Evolutionary conservation across 2,329 filamentous ascomycete species (phyloP), one percentile per base, ranked within the genome.

Genomic region (Coniochaeta sp.): DNA sequence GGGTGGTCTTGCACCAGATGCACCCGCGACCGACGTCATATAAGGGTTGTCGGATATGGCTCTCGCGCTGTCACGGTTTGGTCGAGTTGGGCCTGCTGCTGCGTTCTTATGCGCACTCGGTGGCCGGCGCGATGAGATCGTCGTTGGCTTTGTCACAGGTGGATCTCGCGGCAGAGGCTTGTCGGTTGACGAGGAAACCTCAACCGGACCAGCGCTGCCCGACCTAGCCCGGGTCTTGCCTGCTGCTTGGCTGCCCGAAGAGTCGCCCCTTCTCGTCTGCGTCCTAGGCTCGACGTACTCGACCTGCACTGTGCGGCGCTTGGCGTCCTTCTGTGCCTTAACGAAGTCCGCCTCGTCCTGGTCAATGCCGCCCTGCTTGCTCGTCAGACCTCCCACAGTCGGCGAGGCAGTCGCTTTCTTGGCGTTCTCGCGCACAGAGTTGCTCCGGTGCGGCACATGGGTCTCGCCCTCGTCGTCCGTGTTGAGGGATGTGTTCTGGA

Each of bases 281-380:
- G 90, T 95, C 24, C 86, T 85, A 22, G 94, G 94, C 18, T 91
- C 88, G 52, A 97, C 94, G 68, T 99, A 99, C 73, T 99, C 94
- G 55, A 99, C 89, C 71, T 99, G 94, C 0, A 99, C 90, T 0
- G 94, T 99, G 60, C 91, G 83, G 52, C 94, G 85, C 71, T 97
- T 97, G 61, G 87, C 87, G 65, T 96, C 91, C 59, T 91, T 86
- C 66, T 88, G 87, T 38, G 82, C 78, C 61, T 84, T 84, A 27
- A 81, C 73, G 40, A 75, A 54, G 6, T 69, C 61, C 30, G 66
- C 63, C 10, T 67, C 72, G 55, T 86, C 81, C 6, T 81, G 74
- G 51, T 91, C 87, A 58, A 90, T 79, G 59, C 86, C 87, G 53
- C 85, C 86, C 61, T 88, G 85, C 57, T 90, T 89, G 65, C 85